Evolutionary conservation across 371 early-diverging fungal genomes (phyloP), one percentile per base, ranked within the genome.

Genomic region (Dichotomocladium elegans): DNA sequence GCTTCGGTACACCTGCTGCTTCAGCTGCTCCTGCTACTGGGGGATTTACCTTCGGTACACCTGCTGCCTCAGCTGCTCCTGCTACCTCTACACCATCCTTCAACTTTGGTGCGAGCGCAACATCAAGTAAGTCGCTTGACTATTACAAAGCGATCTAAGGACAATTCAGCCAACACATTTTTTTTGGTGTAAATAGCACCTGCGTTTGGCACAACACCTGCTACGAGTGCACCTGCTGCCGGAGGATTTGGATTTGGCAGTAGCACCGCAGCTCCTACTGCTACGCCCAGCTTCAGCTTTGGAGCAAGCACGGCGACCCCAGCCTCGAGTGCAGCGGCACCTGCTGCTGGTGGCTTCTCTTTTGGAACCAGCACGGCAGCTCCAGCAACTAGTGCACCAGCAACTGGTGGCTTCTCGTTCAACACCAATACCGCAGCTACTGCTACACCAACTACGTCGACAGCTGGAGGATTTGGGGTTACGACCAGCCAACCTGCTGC

Each of bases 21-120:
- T 43, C 49, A 17, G 14, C 61, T 21, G 40, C 70, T 42, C 28
- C 64, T 44, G 46, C 63, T n/a, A 31, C 57, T 34, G 27, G 51
- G 33, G 44, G 37, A 4, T 47, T 58, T 37, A 46, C 53, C 30
- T 48, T n/a, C 29, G 21, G n/a, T 46, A 6, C 46, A 15, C 33
- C 35, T 24, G 49, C 35, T 48, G 4, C 49, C 22, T 8, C 63
- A 33, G 58, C 64, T 25, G 51, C 61, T 15, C 40, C 51, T 31
- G 45, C 50, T 22, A 33, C 47, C 34, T 15, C 19, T n/a, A 27
- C 47, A 27, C n/a, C 53, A 27, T 24, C 47, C 24, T 10, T 41
- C n/a, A 31, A 30, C 8, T 46, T 57, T 41, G 57, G 58, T 33
- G 52, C 37, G 27, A 30, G 57, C 26, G 56, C 58, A 29, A 42